Evolutionary conservation across 139 green algal genomes (phyloP).

Genomic region (Desmodesmus armatus): DNA sequence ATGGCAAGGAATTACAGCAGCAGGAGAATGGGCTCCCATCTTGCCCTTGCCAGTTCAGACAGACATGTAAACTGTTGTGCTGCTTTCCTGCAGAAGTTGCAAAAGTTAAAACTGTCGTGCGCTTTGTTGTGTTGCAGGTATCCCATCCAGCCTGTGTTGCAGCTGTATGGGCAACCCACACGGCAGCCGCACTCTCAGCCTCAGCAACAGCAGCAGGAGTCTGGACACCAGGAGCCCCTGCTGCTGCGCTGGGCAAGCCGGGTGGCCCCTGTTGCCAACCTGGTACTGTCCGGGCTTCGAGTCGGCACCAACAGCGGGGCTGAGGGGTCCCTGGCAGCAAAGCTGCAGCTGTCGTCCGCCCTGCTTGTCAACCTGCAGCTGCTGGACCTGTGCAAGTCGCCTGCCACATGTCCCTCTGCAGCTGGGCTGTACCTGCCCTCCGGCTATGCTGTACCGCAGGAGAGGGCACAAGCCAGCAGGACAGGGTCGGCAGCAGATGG

Average conservation of each 20-base stretch:
- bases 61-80: too few relatives aligned
- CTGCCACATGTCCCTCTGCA: conserved; percentile 15
- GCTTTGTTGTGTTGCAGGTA: conserved; percentile 34
- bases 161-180: neutral
- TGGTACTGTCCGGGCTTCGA: conserved; percentile 7
- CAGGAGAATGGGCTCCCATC: too few relatives aligned
- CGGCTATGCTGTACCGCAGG: neutral
- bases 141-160: conserved; percentile 8
- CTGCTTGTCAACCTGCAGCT: conserved; percentile 47
- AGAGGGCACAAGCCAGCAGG: neutral
- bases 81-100: too few relatives aligned
- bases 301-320: conserved; percentile 18
- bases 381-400: conserved; percentile 19
- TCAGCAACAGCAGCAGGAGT: neutral
- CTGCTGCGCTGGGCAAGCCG: conserved; percentile 22
- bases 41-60: too few relatives aligned
- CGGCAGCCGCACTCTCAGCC: neutral
- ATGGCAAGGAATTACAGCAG: too few relatives aligned
- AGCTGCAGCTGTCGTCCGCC: conserved; percentile 5
- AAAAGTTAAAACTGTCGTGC: too few relatives aligned
- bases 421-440: conserved; percentile 16
- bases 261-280: conserved; percentile 25
- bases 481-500: neutral
- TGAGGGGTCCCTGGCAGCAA: neutral
- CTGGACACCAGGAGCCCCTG: neutral